phyloP scores from a whole-genome alignment of 73 alveolate genomes.

The Stentor roeselii region DNA sequence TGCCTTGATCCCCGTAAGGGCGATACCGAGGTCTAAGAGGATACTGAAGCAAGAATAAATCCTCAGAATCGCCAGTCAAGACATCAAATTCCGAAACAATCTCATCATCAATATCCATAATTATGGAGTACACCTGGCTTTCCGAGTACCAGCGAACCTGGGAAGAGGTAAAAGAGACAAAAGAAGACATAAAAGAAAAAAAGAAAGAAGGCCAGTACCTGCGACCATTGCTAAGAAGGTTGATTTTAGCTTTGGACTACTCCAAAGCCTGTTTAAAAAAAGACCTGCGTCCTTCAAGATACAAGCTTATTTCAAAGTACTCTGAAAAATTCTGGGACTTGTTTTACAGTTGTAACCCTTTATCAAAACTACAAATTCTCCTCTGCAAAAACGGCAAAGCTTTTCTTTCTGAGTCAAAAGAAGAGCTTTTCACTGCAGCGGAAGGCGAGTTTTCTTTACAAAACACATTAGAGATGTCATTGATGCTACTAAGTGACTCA shows the following conservation, averaged over 20 bases:
- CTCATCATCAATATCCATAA: constrained; percentile 28
- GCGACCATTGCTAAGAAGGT: constrained; percentile 21
- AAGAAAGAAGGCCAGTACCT: neutral
- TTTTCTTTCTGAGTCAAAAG: neutral
- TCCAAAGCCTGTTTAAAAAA: neutral
- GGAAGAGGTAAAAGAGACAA: neutral
- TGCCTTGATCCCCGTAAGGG: constrained; percentile 48
- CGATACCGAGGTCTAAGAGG: constrained; percentile 50
- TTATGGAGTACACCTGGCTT: neutral
- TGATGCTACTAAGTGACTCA: neutral
- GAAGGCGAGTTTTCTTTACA: constrained; percentile 26
- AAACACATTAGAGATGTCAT: neutral
- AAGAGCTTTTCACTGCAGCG: neutral
- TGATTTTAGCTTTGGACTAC: constrained; percentile 3
- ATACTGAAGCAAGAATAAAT: constrained; percentile 32
- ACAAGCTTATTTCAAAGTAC: neutral
- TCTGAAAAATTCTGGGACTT: neutral
- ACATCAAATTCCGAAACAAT: constrained; percentile 44
- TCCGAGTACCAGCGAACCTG: constrained; percentile 14
- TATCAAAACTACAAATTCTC: constrained; percentile 13
- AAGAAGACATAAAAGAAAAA: neutral
- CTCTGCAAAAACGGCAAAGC: constrained; percentile 4
- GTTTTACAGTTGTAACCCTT: neutral
- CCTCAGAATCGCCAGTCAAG: constrained; percentile 14
- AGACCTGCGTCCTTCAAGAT: neutral